Base-by-base conservation (phyloP, 2,329 filamentous ascomycete genomes). In the Raffaelea albimanens region DNA sequence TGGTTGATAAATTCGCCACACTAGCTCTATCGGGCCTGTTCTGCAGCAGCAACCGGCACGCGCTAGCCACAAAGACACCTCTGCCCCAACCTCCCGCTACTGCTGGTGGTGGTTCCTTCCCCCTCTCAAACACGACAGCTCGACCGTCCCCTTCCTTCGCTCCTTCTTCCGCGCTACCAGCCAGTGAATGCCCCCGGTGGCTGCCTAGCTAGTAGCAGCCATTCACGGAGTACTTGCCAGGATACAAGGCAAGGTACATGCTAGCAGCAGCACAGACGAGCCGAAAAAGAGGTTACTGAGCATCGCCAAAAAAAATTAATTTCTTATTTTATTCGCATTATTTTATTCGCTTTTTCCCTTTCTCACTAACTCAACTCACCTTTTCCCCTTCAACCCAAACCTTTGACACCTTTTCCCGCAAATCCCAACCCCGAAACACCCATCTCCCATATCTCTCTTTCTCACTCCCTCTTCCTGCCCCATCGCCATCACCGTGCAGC, bases 81-180 rank as follows among this genome's bases (percentile, higher is more conserved):
- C 47, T 43, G 33, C 22, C 38, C 39, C 41, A 36, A 34, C 40
- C 34, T 48, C 9, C 19, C 21, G 22, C 18, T 47, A 25, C 41
- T 20, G 5, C n/a, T n/a, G n/a, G n/a, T n/a, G n/a, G n/a, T n/a
- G n/a, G n/a, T 25, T 25, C 16, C 31, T 42, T 42, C 43, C 42
- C 42, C 46, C 40, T 49, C 46, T 46, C 48, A 47, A 50, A 53
- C 47, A 53, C 47, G 43, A 52, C 47, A 53, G 52, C 52, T 50
- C 36, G 40, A 29, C 36, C 45, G 33, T 38, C 44, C 42, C 34
- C 14, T 19, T 47, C 40, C 36, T 44, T 40, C 25, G 34, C 40
- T 40, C 38, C 38, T 42, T 34, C 13, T 33, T 41, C 34, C 34
- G 34, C 25, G 25, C 25, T 29, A 29, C 25, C 25, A 29, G 25